Conservation (phyloP, 2,329 filamentous ascomycete genomes). For the Cladosporium sp. region DNA sequence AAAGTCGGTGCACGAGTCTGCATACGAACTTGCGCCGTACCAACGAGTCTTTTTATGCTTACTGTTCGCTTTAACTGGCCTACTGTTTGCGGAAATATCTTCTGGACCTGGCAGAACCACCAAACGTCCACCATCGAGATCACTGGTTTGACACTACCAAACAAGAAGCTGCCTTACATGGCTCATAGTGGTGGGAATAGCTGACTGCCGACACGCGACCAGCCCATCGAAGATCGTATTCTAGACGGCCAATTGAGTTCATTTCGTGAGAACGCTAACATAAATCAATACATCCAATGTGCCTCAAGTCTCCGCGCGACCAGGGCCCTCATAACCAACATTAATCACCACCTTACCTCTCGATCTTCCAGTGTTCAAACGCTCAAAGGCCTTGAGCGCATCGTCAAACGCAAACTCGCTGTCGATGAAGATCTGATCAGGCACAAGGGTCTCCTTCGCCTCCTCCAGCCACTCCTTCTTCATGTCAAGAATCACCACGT, state of each 20-base stretch:
- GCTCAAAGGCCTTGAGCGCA: slow-evolving; percentile 40
- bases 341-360: slow-evolving; percentile 36
- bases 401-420: slow-evolving; percentile 59
- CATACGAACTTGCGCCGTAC: not conserved
- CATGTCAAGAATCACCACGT: slow-evolving; percentile 44
- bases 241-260: not conserved
- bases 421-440: slow-evolving; percentile 57
- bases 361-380: slow-evolving; percentile 36
- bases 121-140: not conserved
- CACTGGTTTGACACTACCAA: not conserved
- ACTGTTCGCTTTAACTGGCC: not conserved
- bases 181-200: not conserved
- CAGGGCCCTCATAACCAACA: slow-evolving; percentile 5
- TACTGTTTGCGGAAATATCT: not conserved
- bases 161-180: not conserved
- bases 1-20: not conserved
- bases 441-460: slow-evolving; percentile 55
- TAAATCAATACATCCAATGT: not conserved
- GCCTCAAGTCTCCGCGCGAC: not conserved
- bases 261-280: not conserved
- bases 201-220: not conserved
- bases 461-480: slow-evolving; percentile 52
- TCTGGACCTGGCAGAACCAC: not conserved
- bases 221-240: not conserved
- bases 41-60: not conserved